These are phyloP conservation scores for Hymenotorrendiella dingleyae DNA, from an alignment of 2,329 filamentous ascomycete species.

Conservation along the genomic window DNA sequence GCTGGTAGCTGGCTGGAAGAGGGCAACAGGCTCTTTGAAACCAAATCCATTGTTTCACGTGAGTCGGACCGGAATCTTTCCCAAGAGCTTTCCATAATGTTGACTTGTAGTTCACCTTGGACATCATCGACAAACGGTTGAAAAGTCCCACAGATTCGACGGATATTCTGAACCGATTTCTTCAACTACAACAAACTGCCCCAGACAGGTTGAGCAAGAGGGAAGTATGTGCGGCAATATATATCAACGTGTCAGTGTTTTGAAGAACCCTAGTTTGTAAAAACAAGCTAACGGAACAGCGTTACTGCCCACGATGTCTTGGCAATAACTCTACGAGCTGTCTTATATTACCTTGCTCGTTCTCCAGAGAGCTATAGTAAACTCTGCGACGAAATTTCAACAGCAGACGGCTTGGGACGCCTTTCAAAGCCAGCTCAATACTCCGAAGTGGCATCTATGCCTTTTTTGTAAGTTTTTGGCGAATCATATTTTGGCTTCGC, in stretches of 20 bases:
- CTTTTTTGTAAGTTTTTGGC: not conserved
- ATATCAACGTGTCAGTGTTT: not conserved
- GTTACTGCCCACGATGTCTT: slow-evolving; percentile 37
- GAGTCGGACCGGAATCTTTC: not conserved
- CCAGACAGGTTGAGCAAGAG: not conserved
- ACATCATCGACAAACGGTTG: not conserved
- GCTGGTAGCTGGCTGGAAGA: not conserved
- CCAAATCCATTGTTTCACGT: not conserved
- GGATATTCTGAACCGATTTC: slow-evolving; percentile 3
- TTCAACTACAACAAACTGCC: not conserved
- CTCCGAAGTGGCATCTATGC: not conserved
- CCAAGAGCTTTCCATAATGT: not conserved
- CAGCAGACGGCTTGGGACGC: not conserved
- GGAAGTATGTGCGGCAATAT: not conserved
- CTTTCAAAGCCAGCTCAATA: not conserved
- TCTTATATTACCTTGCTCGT: slow-evolving; percentile 38
- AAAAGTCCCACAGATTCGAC: slow-evolving; percentile 2
- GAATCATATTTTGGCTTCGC: not conserved
- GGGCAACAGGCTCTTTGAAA: not conserved
- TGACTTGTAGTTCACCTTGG: not conserved
- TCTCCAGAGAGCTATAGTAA: slow-evolving; percentile 14
- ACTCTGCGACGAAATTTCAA: slow-evolving; percentile 16
- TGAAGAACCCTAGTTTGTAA: not conserved
- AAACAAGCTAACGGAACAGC: not conserved
- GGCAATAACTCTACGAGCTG: slow-evolving; percentile 37